Evolutionary conservation across 768 basidiomycete genomes (phyloP).

Genomic region (Lentinus tigrinus): DNA sequence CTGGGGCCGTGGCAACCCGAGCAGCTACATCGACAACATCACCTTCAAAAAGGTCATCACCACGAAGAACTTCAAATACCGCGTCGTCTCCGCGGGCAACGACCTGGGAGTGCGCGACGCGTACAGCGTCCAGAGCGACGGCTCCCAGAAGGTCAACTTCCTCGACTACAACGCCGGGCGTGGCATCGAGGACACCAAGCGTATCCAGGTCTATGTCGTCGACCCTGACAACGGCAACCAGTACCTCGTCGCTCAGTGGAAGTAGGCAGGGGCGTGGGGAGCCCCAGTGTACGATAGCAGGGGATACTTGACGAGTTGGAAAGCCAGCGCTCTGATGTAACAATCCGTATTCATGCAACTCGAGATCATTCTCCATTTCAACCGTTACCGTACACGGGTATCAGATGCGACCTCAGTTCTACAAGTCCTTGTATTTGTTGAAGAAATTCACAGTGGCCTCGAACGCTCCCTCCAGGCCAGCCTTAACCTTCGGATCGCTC

Average conservation of each 20-base stretch:
- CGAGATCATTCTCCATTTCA: too few relatives aligned
- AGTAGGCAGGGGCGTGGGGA: background rate
- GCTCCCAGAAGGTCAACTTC: slow-evolving; percentile 20
- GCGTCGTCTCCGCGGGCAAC: slow-evolving; percentile 3
- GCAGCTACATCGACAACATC: slow-evolving; percentile 13
- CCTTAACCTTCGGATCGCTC: slow-evolving; percentile 14
- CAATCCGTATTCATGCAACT: too few relatives aligned
- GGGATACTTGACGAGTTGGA: background rate
- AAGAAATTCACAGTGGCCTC: slow-evolving; percentile 37
- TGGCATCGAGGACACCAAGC: slow-evolving; percentile 2
- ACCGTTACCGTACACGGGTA: too few relatives aligned
- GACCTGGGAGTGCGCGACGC: slow-evolving; percentile 11
- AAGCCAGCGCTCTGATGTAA: too few relatives aligned
- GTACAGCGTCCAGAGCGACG: slow-evolving; percentile 5
- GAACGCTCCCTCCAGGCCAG: slow-evolving; percentile 42
- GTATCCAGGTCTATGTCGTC: slow-evolving; percentile 12
- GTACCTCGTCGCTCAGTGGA: slow-evolving; percentile 14
- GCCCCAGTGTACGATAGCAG: slow-evolving; percentile 9
- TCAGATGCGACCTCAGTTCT: too few relatives aligned
- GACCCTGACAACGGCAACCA: slow-evolving; percentile 12
- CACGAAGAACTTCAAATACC: slow-evolving; percentile 14
- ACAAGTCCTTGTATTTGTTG: slow-evolving; percentile 22
- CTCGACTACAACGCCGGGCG: slow-evolving; percentile 16
- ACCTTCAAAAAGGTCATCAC: slow-evolving; percentile 12
- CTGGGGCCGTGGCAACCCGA: slow-evolving; percentile 11